phyloP scores from a whole-genome alignment of 257 asterid species.

The Capsicum rhomboideum region DNA sequence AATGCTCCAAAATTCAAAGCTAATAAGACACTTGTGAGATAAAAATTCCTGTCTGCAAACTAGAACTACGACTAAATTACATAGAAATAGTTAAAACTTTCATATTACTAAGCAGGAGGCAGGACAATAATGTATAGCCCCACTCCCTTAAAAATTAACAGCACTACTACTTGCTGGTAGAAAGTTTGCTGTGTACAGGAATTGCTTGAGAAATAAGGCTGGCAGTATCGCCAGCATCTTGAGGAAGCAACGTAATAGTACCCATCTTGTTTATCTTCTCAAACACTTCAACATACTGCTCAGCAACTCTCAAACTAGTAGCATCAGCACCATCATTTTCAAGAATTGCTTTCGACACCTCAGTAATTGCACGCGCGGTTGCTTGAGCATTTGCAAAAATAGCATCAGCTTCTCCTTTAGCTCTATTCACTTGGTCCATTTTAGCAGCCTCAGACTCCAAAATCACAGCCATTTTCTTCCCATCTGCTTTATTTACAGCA shows the following conservation, averaged over 20 bases:
- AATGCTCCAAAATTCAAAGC: not conserved
- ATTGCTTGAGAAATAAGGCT: not conserved
- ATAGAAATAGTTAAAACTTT: not conserved
- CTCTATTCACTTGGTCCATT: slow-evolving; percentile 5
- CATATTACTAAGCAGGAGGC: not conserved
- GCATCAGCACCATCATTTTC: not conserved
- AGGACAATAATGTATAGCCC: not conserved
- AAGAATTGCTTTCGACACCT: not conserved
- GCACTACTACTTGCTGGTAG: not conserved
- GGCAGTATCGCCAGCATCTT: not conserved
- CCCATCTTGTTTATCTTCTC: slow-evolving; percentile 1
- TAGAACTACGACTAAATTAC: not conserved
- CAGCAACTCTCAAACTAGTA: slow-evolving; percentile 1
- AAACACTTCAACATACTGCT: slow-evolving; percentile 5
- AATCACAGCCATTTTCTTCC: slow-evolving; percentile 4
- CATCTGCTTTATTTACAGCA: not conserved
- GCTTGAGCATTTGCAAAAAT: slow-evolving; percentile 2
- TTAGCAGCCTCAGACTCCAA: slow-evolving; percentile 9
- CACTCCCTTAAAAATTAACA: not conserved
- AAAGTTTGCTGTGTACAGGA: not conserved
- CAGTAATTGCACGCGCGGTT: not conserved
- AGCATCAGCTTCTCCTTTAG: slow-evolving; percentile 7
- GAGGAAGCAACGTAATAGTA: not conserved
- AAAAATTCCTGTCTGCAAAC: not conserved
- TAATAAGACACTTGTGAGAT: not conserved